Base-by-base conservation (phyloP, 108 stramenopile genomes). In the Cyclotella distinguenda region DNA sequence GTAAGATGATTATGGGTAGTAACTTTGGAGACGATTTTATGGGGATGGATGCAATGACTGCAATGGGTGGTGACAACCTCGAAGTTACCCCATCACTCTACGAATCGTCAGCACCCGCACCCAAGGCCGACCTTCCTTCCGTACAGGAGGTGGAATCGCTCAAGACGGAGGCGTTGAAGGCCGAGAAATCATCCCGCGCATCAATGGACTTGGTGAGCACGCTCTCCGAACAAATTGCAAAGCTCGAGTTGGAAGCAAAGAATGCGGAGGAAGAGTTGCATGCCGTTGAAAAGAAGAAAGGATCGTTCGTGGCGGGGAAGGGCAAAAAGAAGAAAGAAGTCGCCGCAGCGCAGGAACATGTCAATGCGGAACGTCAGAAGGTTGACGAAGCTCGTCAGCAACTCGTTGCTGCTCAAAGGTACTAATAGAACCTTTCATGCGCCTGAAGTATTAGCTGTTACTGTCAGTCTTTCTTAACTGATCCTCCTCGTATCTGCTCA, bases 281-380 rank as follows among this genome's bases (percentile, higher is more conserved):
- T 1, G 49, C 68, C 0, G 79, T 70, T 6, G 72, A 74, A 27
- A 83, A 85, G 62, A 89, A 88, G 60, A 84, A 80, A 52, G 81
- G 81, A 23, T 61, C 71, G 11, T 84, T 88, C 48, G 85, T 84
- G 27, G 52, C 79, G 31, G 66, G 80, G 22, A 87, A 86, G 64
- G 84, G 82, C 36, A 87, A 89, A 74, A 73, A 73, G 27, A 70
- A 85, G 82, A 80, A 85, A 70, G 86, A 85, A 32, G 72, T 74
- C 22, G 85, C 86, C 15, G 59, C 77, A 30, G 79, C 85, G 1
- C 61, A 74, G 34, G 67, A 75, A 36, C 70, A 76, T 39, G 86
- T 85, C 21, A 60, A 66, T 15, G 59, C 58, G 8, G 85, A 88
- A 46, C 83, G 75, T 15, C 63, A 82, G 35, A 68, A 82, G 54